Conservation (phyloP, 1,139 yeast genomes). For the Yamadazyma songkhlaensis region DNA sequence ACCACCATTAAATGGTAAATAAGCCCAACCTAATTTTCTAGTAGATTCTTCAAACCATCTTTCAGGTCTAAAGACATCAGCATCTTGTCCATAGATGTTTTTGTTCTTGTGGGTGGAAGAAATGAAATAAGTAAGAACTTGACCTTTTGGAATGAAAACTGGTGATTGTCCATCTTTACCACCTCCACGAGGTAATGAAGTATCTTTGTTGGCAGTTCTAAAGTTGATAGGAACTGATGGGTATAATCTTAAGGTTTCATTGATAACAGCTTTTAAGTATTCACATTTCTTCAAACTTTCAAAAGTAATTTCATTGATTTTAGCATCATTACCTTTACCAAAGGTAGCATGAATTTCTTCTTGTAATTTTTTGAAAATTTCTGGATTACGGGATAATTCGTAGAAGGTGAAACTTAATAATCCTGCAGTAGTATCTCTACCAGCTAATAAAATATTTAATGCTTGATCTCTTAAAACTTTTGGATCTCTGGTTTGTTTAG, state of each 20-base stretch:
- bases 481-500: conserved; percentile 49
- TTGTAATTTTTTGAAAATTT: conserved; percentile 36
- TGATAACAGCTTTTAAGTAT: conserved; percentile 47
- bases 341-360: conserved; percentile 32
- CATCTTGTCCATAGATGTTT: conserved; percentile 45
- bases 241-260: conserved; percentile 49
- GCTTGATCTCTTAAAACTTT: conserved; percentile 49
- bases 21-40: conserved; percentile 48
- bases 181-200: conserved; percentile 54
- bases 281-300: conserved; percentile 49
- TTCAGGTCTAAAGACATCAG: conserved; percentile 44
- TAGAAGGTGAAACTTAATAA: conserved; percentile 46
- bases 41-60: conserved; percentile 42
- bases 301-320: conserved; percentile 29
- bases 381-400: conserved; percentile 45
- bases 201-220: conserved; percentile 42
- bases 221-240: conserved; percentile 54
- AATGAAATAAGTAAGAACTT: conserved; percentile 35
- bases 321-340: conserved; percentile 27
- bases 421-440: conserved; percentile 59
- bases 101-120: conserved; percentile 41
- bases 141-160: conserved; percentile 41
- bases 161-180: conserved; percentile 45
- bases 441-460: conserved; percentile 51
- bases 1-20: conserved; percentile 58